Conservation (phyloP, 2,329 filamentous ascomycete genomes). For the Chaetoscypha palmicola region DNA sequence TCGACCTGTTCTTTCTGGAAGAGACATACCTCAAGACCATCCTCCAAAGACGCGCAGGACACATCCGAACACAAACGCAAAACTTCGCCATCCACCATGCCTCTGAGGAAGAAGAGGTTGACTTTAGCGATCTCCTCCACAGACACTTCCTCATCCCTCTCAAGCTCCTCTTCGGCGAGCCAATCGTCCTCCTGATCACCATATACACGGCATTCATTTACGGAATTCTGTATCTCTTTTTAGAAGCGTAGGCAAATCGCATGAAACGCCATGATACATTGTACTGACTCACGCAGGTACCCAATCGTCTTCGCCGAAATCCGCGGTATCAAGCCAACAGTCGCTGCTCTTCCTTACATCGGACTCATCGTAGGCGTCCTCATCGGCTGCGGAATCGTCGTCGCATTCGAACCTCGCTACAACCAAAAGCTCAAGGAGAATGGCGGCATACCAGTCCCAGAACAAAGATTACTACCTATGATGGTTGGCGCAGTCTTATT, state of each 20-base stretch:
- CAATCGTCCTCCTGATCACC: slow-evolving; percentile 51
- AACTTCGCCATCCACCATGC: slow-evolving; percentile 30
- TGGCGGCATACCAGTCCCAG: slow-evolving; percentile 31
- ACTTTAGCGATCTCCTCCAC: slow-evolving; percentile 31
- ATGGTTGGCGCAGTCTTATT: slow-evolving; percentile 35
- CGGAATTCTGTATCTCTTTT: slow-evolving; percentile 41
- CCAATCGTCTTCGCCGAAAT: slow-evolving; percentile 39
- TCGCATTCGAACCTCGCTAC: slow-evolving; percentile 30
- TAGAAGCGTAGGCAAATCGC: neutral
- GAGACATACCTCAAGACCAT: slow-evolving; percentile 45
- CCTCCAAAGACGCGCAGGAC: slow-evolving; percentile 39
- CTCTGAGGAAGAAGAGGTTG: slow-evolving; percentile 34
- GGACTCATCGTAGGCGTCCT: slow-evolving; percentile 33
- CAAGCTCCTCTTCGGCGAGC: slow-evolving; percentile 54
- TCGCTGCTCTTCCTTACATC: slow-evolving; percentile 37
- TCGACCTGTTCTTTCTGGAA: slow-evolving; percentile 38
- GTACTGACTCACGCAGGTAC: too few species aligned
- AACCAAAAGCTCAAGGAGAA: slow-evolving; percentile 27
- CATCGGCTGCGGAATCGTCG: slow-evolving; percentile 14
- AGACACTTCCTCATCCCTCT: slow-evolving; percentile 34
- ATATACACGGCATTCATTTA: slow-evolving; percentile 46
- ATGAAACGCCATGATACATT: too few species aligned
- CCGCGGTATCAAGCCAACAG: slow-evolving; percentile 31
- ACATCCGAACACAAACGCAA: slow-evolving; percentile 36
- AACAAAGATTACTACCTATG: slow-evolving; percentile 34